Evolutionary conservation across 2,329 filamentous ascomycete genomes (phyloP), one percentile per base, ranked within the genome.

Genomic region (Exophiala sp.): DNA sequence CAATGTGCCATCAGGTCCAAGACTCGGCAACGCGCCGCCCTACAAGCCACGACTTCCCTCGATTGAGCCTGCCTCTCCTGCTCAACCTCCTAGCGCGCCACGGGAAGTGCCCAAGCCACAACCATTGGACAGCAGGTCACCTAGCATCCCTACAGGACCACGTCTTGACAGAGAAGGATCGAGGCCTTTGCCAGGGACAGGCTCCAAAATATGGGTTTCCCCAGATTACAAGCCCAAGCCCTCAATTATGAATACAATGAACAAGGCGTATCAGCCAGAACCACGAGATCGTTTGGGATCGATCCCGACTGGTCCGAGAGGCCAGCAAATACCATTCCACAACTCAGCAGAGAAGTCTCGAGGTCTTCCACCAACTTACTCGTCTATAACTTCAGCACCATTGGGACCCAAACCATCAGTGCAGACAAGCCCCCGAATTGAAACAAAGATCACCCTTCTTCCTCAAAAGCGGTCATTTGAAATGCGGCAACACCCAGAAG

Each of bases 1-100:
- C 8, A 63, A 61, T 41, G 54, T 63, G 3, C 62, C 62, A 16
- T 62, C 60, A 9, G 62, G 62, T 38, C 62, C 62, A 14, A 52
- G 62, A 38, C 36, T 59, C 7, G 43, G 47, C 32, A 56, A 35
- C 32, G 42, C 49, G 20, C 48, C 59, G 2, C 42, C 45, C 8
- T 62, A 55, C 43, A 63, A 58, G 21, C 57, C 42, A 35, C 60
- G 57, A 42, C 42, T 60, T 6, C 40, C 61, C 18, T 61, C 61
- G 12, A 57, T 39, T 16, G 59, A 59, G 39, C 58, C 57, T 35
- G 39, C 47, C 9, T 41, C 47, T 24, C 21, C 58, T 47, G 47
- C 54, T 14, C 39, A 39, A 20, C 47, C 49, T 36, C 52, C 58
- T 20, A 57, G 42, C n/a, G 48, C 46, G 16, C 41, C 48, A 35